These are phyloP conservation scores for Penicillium sp. DNA, from an alignment of 2,329 filamentous ascomycete species.

Conservation along the genomic window DNA sequence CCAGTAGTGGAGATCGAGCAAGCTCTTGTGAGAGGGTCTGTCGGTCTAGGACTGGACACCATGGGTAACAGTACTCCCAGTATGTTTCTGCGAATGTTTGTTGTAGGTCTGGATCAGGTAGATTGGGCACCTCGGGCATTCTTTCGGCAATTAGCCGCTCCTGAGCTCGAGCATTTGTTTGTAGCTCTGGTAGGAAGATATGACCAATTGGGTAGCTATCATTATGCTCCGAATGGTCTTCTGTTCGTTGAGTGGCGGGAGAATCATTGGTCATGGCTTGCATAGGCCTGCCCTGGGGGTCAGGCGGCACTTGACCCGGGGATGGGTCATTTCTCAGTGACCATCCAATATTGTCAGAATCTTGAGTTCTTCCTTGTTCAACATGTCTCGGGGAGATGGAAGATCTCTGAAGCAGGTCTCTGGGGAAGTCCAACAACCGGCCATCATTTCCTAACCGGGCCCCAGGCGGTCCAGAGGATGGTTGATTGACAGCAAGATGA, in stretches of 20 bases:
- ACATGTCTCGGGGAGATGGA: not conserved
- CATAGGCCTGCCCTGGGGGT: not conserved
- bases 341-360: not conserved
- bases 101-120: slow-evolving; percentile 30
- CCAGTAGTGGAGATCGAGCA: slow-evolving; percentile 16
- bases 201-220: slow-evolving; percentile 13
- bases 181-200: slow-evolving; percentile 13
- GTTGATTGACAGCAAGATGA: not conserved
- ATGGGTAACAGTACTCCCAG: slow-evolving; percentile 43
- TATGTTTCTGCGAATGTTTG: slow-evolving; percentile 46
- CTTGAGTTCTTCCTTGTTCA: not conserved
- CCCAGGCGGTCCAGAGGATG: not conserved
- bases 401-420: not conserved
- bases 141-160: slow-evolving; percentile 13
- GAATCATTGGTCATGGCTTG: slow-evolving; percentile 4
- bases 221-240: slow-evolving; percentile 13
- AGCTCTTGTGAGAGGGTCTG: slow-evolving; percentile 32
- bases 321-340: not conserved
- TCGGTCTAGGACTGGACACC: slow-evolving; percentile 43
- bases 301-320: not conserved
- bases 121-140: slow-evolving; percentile 3
- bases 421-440: not conserved
- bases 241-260: slow-evolving; percentile 8
- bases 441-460: not conserved
- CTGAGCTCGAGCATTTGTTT: slow-evolving; percentile 15